Evolutionary conservation across 768 basidiomycete genomes (phyloP), one percentile per base, ranked within the genome.

Genomic region (Xerocomus spinulosus): DNA sequence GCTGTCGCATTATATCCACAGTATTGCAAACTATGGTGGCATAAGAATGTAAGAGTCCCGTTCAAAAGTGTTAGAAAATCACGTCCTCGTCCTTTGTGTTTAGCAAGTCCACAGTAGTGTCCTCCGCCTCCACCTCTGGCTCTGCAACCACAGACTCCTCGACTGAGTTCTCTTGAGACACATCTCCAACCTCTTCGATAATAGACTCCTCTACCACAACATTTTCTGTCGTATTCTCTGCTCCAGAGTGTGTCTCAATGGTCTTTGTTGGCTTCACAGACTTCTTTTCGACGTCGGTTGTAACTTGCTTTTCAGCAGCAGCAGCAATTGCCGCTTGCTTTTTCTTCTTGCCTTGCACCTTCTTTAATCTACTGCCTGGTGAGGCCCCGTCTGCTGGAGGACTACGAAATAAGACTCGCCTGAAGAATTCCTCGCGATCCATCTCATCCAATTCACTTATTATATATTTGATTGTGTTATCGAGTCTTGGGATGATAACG

Each of bases 401-500:
- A 5, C 34, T 25, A 25, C 20, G 13, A 49, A 40, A 26, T 4
- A 28, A 36, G 32, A 58, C 76, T 36, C 33, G 85, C 91, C 92
- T 78, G 73, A 94, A 92, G 71, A 92, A 92, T 60, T 92, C 90
- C 63, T 92, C 90, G 53, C 92, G 80, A 69, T 99, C 96, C 93
- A 96, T 97, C 69, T 99, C 96, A 59, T 98, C 96, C 52, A 99
- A 72, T 64, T 99, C 96, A 49, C 92, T 95, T 61, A 92, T 78
- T 65, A 99, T 97, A 66, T 97, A 99, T 61, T 90, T 91, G 75
- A 99, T 92, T 13, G 96, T 98, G 68, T 97, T 97, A 38, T 98
- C 95, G 42, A 99, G 72, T 36, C 87, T 80, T 15, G 96, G 96
- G 49, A 99, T 97, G 58, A 99, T 76, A 55, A 99, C 84, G 64